Evolutionary conservation across 1,284 basidiomycete species (phyloP), one percentile per base, ranked within the genome.

Genomic region (Sparassis latifolia): DNA sequence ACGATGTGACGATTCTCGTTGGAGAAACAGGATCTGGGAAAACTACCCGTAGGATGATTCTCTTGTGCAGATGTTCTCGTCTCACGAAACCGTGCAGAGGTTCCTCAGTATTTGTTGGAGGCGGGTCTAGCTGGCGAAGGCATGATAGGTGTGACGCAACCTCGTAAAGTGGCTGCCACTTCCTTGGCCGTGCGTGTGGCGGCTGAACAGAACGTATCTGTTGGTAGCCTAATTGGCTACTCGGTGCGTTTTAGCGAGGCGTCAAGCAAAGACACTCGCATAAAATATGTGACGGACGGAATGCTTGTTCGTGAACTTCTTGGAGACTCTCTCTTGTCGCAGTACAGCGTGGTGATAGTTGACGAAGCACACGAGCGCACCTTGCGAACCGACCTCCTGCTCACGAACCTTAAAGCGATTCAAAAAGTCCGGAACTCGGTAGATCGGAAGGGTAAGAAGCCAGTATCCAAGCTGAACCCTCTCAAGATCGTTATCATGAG

Each of bases 11-110:
- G 1, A 84, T 99, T 47, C 78, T 99, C 29, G 76, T 99, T 12
- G 96, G 95, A 48, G 96, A 99, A 71, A 99, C 96, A 0, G 97
- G 96, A 37, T 97, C 93, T 30, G 96, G 96, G 55, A 99, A 99
- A 73, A 97, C 96, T 0, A 99, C 96, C 44, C 95, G 91, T 92
- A 69, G 58, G 86, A 75, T 10, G 50, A 10, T 33, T 38, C 5
- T 4, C 40, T 31, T n/a, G 2, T 32, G 6, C 31, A n/a, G 12
- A 10, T 2, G 10, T 12, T 29, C 42, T 30, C 12, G 37, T 20
- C 27, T 20, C 20, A 10, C 20, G 7, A 35, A 31, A 30, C 20
- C 47, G 47, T 20, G 29, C 48, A 92, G 88, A 96, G 75, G 81
- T 96, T 32, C 92, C 94, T 0, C 90, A 96, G 67, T 92, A 95